Base-by-base conservation (phyloP, 495 filamentous ascomycete species). In the Stereocaulon alpinum region DNA sequence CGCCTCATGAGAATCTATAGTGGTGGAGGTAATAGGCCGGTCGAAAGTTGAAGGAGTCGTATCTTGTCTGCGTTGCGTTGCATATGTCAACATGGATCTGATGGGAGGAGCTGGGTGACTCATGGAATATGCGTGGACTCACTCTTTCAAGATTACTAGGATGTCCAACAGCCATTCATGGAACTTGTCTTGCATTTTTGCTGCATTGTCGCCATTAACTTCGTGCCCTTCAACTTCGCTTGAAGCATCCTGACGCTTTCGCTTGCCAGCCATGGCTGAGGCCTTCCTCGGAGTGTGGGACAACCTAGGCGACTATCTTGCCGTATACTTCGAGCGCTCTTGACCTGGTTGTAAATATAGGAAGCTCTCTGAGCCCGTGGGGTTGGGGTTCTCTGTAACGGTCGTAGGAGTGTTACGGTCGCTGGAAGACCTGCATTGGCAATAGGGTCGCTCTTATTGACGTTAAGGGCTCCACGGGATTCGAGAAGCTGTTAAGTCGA, bases 31-130 rank as follows among this genome's bases (percentile, higher is more conserved):
- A 18, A 66, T 61, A 2, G 54, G 48, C 55, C 41, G 53, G 22
- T 68, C 58, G 45, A 68, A 59, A 6, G 60, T 64, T 10, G 66
- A 68, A 49, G 66, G 63, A 7, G 55, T 60, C 24, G 49, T 62
- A 41, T 68, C 61, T 27, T 64, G 47, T 32, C 63, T 68, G 32
- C 20, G 24, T 47, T 32, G 20, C 27, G 17, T 24, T 24, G 17
- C 5, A 14, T n/a, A 18, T 14, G 20, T 65, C 15, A 61, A 18
- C n/a, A 50, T 48, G 17, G 17, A 41, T 37, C 43, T 40, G 17
- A 40, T 18, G 17, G 2, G 29, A n/a, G 50, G 6, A 3, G n/a
- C 29, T 22, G 17, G 44, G n/a, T 9, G 22, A 10, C 32, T 40
- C 12, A 22, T 24, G 18, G 9, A 40, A 29, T 15, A 24, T 30